phyloP scores from a whole-genome alignment of 257 asterid species.

The Anisodus tanguticus region DNA sequence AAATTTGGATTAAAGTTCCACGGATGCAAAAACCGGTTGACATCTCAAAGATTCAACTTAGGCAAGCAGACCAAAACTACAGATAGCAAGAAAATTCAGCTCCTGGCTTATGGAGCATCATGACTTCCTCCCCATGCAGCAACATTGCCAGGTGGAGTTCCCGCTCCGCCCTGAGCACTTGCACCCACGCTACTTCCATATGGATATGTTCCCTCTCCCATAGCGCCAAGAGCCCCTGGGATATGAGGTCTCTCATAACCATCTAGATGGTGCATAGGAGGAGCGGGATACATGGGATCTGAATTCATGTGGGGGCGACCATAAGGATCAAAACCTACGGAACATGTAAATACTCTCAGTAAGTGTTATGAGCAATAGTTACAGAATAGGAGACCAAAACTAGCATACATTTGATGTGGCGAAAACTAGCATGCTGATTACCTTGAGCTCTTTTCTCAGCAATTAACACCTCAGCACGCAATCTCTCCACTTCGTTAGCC shows the following conservation, averaged over 20 bases:
- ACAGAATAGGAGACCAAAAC: background rate
- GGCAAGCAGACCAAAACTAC: background rate
- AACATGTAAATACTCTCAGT: constrained; percentile 29
- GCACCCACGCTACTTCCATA: constrained; percentile 26
- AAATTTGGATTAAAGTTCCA: background rate
- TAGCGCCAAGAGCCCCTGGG: constrained; percentile 39
- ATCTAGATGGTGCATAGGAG: constrained; percentile 40
- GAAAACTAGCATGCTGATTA: constrained; percentile 32
- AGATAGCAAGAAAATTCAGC: constrained; percentile 35
- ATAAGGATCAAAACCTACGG: constrained; percentile 49
- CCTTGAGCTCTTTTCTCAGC: constrained; percentile 67
- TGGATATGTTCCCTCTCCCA: constrained; percentile 43
- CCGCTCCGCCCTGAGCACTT: constrained; percentile 34
- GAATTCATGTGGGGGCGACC: constrained; percentile 43
- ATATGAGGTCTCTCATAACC: constrained; percentile 38
- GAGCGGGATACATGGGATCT: constrained; percentile 41
- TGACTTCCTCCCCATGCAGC: constrained; percentile 48
- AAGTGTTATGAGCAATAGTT: constrained; percentile 3
- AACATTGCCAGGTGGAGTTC: constrained; percentile 31
- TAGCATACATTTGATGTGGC: background rate
- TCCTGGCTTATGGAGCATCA: constrained; percentile 42
- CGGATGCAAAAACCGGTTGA: background rate
- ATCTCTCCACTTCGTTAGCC: constrained; percentile 67
- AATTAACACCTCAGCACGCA: constrained; percentile 54
- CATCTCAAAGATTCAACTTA: constrained; percentile 8